phyloP scores from a whole-genome alignment of 164 flowering plant genomes.

The Santalum album region DNA sequence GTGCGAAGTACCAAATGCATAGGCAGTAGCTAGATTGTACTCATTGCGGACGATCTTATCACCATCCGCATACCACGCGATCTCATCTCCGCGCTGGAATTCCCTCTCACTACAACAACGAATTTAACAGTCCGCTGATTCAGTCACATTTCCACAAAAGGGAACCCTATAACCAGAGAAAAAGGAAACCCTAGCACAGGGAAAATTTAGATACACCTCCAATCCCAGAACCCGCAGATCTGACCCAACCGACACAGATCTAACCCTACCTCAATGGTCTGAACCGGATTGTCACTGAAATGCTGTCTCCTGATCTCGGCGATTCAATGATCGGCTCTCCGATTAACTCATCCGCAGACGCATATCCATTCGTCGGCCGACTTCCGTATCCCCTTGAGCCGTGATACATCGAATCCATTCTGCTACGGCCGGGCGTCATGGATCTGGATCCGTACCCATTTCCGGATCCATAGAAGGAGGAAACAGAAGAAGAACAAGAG shows the following conservation, averaged over 20 bases:
- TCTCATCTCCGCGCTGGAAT: conserved; percentile 87
- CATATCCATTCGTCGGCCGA: neutral
- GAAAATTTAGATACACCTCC: conserved; percentile 1
- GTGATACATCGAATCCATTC: neutral
- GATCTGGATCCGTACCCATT: neutral
- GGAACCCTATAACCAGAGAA: neutral
- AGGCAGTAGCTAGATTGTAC: conserved; percentile 78
- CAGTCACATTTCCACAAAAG: conserved; percentile 10
- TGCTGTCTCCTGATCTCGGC: conserved; percentile 1
- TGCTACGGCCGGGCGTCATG: neutral
- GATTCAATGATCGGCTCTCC: neutral
- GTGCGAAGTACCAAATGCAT: conserved; percentile 94
- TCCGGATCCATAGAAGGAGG: neutral
- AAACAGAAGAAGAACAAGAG: neutral
- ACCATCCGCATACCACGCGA: conserved; percentile 91
- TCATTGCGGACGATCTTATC: conserved; percentile 83
- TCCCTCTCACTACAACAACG: conserved; percentile 71
- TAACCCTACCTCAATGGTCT: conserved; percentile 49
- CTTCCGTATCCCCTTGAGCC: neutral
- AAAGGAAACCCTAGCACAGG: conserved; percentile 12
- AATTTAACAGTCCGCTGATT: conserved; percentile 13
- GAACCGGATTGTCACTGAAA: conserved; percentile 2
- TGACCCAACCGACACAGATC: conserved; percentile 34
- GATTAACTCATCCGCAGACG: neutral
- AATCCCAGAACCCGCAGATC: conserved; percentile 30